phyloP scores from a whole-genome alignment of 2,329 filamentous ascomycete species.

The Dactylellina haptotyla region DNA sequence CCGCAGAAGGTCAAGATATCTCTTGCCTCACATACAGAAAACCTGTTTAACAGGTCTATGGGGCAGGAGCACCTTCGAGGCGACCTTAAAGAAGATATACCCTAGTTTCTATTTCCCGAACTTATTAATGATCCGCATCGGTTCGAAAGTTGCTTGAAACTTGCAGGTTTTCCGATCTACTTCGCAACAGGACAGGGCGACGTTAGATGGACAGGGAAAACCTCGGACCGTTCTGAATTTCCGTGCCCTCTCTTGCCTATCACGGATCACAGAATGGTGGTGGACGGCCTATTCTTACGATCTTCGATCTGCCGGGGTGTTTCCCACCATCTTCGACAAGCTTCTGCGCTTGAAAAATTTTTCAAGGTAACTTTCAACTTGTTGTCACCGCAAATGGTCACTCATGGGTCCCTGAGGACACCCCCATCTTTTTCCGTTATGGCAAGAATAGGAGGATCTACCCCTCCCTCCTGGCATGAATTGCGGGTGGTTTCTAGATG shows the following conservation, averaged over 20 bases:
- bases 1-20: constrained; percentile 4
- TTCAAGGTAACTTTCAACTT: constrained; percentile 10
- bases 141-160: constrained; percentile 21
- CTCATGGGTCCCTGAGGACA: constrained; percentile 24
- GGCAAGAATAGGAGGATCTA: constrained; percentile 31
- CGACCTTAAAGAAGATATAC: not conserved
- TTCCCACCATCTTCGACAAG: constrained; percentile 3
- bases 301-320: constrained; percentile 16
- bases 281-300: constrained; percentile 22
- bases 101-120: constrained; percentile 31
- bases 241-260: constrained; percentile 45
- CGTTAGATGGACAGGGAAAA: constrained; percentile 31
- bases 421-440: constrained; percentile 11
- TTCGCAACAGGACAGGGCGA: constrained; percentile 18
- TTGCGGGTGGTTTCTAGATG: constrained; percentile 11
- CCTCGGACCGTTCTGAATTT: constrained; percentile 28
- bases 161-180: constrained; percentile 22
- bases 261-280: constrained; percentile 22
- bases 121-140: constrained; percentile 27
- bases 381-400: constrained; percentile 26
- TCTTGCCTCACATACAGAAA: constrained; percentile 8
- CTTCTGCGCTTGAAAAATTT: constrained; percentile 12
- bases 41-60: constrained; percentile 19
- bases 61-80: not conserved
- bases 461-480: constrained; percentile 42